Conservation (phyloP, 139 green algal species). For the Ettlia oleoabundans region DNA sequence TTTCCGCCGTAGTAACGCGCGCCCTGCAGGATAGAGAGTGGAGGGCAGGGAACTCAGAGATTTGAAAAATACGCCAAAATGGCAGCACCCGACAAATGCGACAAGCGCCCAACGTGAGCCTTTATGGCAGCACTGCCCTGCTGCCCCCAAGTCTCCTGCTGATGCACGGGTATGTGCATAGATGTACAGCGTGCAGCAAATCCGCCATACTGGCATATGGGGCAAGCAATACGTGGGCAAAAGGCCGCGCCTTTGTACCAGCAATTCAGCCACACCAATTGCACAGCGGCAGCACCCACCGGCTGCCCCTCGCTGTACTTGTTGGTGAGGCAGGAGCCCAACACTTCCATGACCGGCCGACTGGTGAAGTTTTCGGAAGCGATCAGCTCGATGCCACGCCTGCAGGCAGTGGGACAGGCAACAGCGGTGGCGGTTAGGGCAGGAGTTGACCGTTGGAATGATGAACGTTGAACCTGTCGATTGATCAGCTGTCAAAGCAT, state of each 20-base stretch:
- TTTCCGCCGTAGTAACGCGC: constrained; percentile 98
- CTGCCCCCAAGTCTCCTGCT: no score
- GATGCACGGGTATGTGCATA: no score
- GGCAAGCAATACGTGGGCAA: background rate
- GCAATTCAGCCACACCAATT: background rate
- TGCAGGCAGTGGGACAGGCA: constrained; percentile 52
- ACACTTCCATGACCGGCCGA: constrained; percentile 90
- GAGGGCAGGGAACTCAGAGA: background rate
- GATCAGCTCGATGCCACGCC: constrained; percentile 98
- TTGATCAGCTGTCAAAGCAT: no score
- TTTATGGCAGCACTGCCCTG: no score
- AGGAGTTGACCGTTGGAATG: background rate
- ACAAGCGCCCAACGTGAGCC: no score
- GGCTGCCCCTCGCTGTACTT: constrained; percentile 98
- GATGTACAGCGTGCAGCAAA: no score
- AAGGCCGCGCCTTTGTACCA: background rate
- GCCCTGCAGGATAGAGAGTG: constrained; percentile 31
- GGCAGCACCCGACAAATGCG: no score
- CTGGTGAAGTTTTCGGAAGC: constrained; percentile 98
- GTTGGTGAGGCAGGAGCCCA: constrained; percentile 97
- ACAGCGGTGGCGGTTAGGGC: background rate
- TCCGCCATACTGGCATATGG: no score
- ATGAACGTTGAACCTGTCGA: no score
- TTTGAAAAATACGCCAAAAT: no score
- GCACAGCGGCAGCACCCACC: background rate